Evolutionary conservation across 2,329 filamentous ascomycete species (phyloP).

Genomic region (Fusarium drepaniforme): DNA sequence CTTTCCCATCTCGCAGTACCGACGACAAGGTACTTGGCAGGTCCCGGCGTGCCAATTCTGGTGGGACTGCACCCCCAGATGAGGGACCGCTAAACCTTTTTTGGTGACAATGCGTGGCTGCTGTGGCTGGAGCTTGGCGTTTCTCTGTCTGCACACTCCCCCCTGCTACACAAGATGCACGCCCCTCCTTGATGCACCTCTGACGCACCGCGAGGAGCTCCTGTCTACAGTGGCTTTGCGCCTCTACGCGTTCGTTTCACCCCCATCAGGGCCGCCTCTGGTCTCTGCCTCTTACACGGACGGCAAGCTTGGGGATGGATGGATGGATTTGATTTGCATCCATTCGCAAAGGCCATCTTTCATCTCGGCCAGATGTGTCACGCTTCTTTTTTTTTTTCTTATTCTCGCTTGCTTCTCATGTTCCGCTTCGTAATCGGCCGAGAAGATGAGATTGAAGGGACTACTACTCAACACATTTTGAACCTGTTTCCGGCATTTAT

Average conservation of each 20-base stretch:
- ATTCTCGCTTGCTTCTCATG: not conserved
- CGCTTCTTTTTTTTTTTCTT: not conserved
- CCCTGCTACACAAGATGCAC: not conserved
- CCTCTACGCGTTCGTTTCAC: constrained; percentile 2
- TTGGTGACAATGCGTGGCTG: not conserved
- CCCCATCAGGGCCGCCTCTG: constrained; percentile 9
- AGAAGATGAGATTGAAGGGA: not conserved
- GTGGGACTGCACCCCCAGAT: not conserved
- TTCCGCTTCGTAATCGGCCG: not conserved
- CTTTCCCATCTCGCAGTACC: constrained; percentile 1
- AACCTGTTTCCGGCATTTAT: not conserved
- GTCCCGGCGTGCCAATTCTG: not conserved
- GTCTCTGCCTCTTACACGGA: not conserved
- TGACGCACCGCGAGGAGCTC: constrained; percentile 26
- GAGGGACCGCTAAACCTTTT: not conserved
- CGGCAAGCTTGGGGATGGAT: not conserved
- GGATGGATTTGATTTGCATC: not conserved
- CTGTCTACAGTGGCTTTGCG: constrained; percentile 10
- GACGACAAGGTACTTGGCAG: constrained; percentile 2
- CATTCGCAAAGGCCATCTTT: not conserved
- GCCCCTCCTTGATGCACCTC: constrained; percentile 18
- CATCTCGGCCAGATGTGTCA: not conserved
- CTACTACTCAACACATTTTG: not conserved
- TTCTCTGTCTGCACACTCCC: not conserved
- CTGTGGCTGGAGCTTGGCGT: constrained; percentile 1